Percentiles rank a stretch among this genome's conserved stretches.
phyloP scores from a whole-genome alignment of 2,329 filamentous ascomycete species.

The Furcasterigmium furcatum region DNA sequence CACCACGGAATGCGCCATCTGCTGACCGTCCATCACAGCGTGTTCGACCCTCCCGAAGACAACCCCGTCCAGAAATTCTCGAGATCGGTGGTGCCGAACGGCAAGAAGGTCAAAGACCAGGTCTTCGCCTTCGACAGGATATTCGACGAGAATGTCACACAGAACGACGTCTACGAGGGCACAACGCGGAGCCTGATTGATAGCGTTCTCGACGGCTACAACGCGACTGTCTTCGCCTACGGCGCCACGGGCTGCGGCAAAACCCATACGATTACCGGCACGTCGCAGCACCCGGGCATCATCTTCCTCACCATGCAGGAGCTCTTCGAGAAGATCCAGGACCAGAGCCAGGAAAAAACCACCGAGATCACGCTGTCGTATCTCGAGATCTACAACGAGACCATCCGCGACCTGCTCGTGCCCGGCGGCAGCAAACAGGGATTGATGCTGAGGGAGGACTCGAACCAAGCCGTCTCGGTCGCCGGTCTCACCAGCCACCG shows the following conservation, averaged over 20 bases:
- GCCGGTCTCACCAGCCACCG: slow-evolving; percentile 87
- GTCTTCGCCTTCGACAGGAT: slow-evolving; percentile 96
- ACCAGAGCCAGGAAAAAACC: slow-evolving; percentile 78
- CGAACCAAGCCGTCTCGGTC: slow-evolving; percentile 88
- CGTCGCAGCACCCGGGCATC: slow-evolving; percentile 87
- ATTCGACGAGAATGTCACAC: slow-evolving; percentile 91
- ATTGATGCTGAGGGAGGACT: slow-evolving; percentile 90
- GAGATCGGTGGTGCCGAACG: slow-evolving; percentile 73
- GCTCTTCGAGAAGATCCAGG: slow-evolving; percentile 92
- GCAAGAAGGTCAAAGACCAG: slow-evolving; percentile 94
- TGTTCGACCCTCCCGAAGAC: slow-evolving; percentile 97
- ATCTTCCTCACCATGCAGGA: slow-evolving; percentile 99
- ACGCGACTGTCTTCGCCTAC: slow-evolving; percentile 98
- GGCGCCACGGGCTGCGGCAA: slow-evolving; percentile 97
- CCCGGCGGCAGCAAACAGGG: slow-evolving; percentile 78
- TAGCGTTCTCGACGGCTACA: slow-evolving; percentile 94
- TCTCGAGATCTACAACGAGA: slow-evolving; percentile 98
- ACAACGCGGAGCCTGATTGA: slow-evolving; percentile 89
- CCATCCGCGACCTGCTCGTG: slow-evolving; percentile 91
- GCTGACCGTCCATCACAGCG: slow-evolving; percentile 59
- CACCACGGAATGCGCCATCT: not conserved
- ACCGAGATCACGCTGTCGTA: slow-evolving; percentile 93
- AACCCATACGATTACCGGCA: slow-evolving; percentile 95
- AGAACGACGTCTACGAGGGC: slow-evolving; percentile 91
- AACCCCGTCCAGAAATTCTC: slow-evolving; percentile 87